A percentile compares a stretch with the other conserved stretches of the same genome.
phyloP scores from a whole-genome alignment of 257 asterid species.

The Mitragyna speciosa region DNA sequence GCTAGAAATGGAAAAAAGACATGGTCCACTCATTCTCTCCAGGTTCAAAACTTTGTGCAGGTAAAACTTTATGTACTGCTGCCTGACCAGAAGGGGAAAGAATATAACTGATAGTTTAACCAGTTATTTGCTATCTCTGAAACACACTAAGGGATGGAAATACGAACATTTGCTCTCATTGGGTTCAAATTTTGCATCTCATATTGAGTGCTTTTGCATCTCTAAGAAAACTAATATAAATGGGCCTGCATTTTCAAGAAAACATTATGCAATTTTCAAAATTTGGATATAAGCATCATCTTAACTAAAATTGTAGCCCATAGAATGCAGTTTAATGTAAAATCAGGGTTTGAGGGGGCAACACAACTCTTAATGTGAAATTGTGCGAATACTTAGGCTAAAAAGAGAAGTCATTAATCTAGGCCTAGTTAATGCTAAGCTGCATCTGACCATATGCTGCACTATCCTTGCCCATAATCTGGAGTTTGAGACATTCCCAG shows the following conservation, averaged over 20 bases:
- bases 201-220: no score
- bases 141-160: no score
- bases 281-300: not conserved
- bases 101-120: conserved; percentile 10
- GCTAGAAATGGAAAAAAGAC: not conserved
- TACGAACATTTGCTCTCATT: not conserved
- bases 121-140: not conserved
- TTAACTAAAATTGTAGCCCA: not conserved
- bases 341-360: not conserved
- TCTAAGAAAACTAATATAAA: not conserved
- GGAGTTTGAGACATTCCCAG: not conserved
- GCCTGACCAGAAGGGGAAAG: conserved; percentile 15
- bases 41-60: not conserved
- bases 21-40: not conserved
- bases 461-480: conserved; percentile 9
- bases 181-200: not conserved
- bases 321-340: not conserved
- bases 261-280: not conserved
- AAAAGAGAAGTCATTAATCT: not conserved
- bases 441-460: not conserved
- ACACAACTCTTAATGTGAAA: not conserved
- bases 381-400: not conserved
- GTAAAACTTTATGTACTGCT: conserved; percentile 13
- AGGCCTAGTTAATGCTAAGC: not conserved
- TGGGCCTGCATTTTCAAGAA: no score